phyloP scores from a whole-genome alignment of 2,329 filamentous ascomycete species.

The Trichophaea hybrida region DNA sequence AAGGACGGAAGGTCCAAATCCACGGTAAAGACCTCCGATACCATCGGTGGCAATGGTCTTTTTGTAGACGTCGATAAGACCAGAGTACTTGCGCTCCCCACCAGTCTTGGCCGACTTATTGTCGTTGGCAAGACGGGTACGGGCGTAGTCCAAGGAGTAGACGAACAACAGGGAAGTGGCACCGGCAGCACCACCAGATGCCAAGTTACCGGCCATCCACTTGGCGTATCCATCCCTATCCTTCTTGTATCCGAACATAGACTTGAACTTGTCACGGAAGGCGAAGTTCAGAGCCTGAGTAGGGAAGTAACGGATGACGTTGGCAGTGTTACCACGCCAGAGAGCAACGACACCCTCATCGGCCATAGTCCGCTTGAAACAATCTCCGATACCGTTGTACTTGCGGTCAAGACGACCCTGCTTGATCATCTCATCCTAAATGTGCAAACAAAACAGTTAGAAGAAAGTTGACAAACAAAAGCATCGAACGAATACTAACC shows the following conservation, averaged over 20 bases:
- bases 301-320: conserved; percentile 99
- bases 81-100: conserved; percentile 99
- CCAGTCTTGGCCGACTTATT: conserved; percentile 95
- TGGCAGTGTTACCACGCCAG: conserved; percentile 99
- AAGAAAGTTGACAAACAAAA: not conserved
- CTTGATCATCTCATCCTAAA: conserved; percentile 99
- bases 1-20: conserved; percentile 98
- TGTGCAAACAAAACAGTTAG: conserved; percentile 16
- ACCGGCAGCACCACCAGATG: conserved; percentile 99
- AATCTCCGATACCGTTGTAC: conserved; percentile 86
- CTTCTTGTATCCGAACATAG: conserved; percentile 99
- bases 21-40: conserved; percentile 99
- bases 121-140: conserved; percentile 99
- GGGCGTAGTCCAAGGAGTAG: conserved; percentile 99
- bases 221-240: conserved; percentile 93
- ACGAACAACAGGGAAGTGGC: conserved; percentile 99
- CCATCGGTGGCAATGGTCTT: conserved; percentile 98
- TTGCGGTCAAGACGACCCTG: conserved; percentile 93
- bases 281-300: conserved; percentile 99
- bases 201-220: conserved; percentile 99
- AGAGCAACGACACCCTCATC: conserved; percentile 89
- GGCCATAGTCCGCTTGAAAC: conserved; percentile 82
- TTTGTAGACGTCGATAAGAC: conserved; percentile 97
- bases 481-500: conserved; percentile 46
- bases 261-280: conserved; percentile 99